Evolutionary conservation across 2,329 filamentous ascomycete genomes (phyloP), one percentile per base, ranked within the genome.

Genomic region (Pezicula rhizophila): DNA sequence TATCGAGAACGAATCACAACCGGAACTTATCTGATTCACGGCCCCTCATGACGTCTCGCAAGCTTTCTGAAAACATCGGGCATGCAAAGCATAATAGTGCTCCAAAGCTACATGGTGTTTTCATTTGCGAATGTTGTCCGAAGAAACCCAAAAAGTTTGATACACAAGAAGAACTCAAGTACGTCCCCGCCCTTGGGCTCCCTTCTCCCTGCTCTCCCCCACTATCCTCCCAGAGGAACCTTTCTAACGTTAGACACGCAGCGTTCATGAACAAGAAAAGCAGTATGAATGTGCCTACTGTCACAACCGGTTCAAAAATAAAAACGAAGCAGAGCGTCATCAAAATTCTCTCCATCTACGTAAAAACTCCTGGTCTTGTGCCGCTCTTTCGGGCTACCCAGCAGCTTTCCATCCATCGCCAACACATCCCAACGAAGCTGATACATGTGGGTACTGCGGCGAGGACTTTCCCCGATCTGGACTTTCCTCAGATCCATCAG

Each of bases 61-160:
- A 78, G 55, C 68, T 76, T 52, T 72, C 78, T 3, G 66, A 71
- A 42, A 52, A 42, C 61, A 64, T 52, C 56, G 61, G 45, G 8
- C 51, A 57, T 39, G 45, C 49, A 25, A 73, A 76, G 45, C 71
- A 73, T 43, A 71, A 68, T 50, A 75, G 71, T 46, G 63, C 72
- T 37, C 70, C 71, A 12, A 78, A 80, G 48, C 68, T 81, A 41
- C 73, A 77, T 43, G 79, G 79, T 17, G 65, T 79, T 28, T 84
- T 76, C 60, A 83, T 96, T 70, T 97, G 91, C 69, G 89, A 96
- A 62, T 97, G 92, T 67, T 97, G 91, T 68, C 91, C 90, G 0
- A 96, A 96, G 69, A 96, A 96, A 69, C 91, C 91, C 1, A 96
- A 95, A 69, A 95, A 95, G 63, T 96, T 96, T 61, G 89, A 95